phyloP scores from a whole-genome alignment of 257 asterid genomes.

The Solanum chilense region DNA sequence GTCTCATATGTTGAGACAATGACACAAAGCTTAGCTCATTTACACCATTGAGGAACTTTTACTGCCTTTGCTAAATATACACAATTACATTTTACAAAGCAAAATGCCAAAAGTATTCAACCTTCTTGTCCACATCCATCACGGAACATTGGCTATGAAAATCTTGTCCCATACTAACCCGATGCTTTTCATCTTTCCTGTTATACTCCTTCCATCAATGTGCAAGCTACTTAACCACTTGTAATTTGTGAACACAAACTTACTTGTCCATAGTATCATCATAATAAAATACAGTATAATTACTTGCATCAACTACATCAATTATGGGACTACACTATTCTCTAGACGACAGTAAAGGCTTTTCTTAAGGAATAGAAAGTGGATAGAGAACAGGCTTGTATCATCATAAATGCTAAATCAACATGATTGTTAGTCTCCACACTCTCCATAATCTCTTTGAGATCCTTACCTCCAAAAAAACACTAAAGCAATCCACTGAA shows the following conservation, averaged over 20 bases:
- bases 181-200: background rate
- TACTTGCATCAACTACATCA: background rate
- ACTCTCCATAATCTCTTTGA: no score
- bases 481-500: no score
- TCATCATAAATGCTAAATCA: background rate
- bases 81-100: background rate
- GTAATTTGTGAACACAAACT: background rate
- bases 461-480: no score
- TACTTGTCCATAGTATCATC: background rate
- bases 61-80: no score
- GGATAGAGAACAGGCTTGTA: background rate
- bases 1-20: no score
- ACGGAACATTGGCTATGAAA: background rate
- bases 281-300: background rate
- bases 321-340: background rate
- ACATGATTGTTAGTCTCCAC: no score
- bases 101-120: background rate
- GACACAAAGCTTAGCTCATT: no score
- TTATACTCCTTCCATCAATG: background rate
- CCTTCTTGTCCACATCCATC: background rate
- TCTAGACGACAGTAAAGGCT: background rate
- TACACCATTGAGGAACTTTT: no score
- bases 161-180: background rate
- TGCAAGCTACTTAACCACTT: background rate
- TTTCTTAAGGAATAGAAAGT: background rate